Base-by-base conservation (phyloP, 1,284 basidiomycete species). In the Chondrostereum purpureum region DNA sequence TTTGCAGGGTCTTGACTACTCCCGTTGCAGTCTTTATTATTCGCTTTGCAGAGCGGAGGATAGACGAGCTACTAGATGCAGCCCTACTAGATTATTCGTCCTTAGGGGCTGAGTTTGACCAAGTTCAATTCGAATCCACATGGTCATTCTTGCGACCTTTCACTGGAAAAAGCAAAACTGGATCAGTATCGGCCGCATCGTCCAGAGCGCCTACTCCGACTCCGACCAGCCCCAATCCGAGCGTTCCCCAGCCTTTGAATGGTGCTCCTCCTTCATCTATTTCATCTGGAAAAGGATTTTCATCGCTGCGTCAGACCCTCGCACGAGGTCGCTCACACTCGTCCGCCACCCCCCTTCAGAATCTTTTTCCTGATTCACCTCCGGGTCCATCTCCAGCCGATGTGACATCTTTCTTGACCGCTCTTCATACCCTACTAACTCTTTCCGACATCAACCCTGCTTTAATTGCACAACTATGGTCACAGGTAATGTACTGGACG, bases 401-500 rank as follows among this genome's bases (percentile, higher is more conserved):
- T 40, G 66, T 98, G 48, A 88, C 84, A 14, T 75, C 84, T 1
- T 85, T 96, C 56, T 75, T 99, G 37, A 89, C 90, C 1, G 87
- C 89, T n/a, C 73, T 96, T 2, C 83, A 98, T 49, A 83, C 88
- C 13, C 67, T 98, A 22, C 72, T 99, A 10, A 81, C 84, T 39
- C 69, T 93, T 16, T 92, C 94, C 51, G 88, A 95, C 50, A 79
- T 98, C 53, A 97, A 98, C 58, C 94, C 95, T 8, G 85, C 80
- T 1, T 73, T 97, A 38, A 85, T 87, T 48, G 83, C 88, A 12
- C 95, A 99, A 61, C 75, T 92, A 37, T 94, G 94, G 78, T 95
- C 92, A 1, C 95, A 99, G 66, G 82, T 96, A 14, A 83, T 94
- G 68, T 95, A 92, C 59, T 95, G 92, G 92, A 83, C 83, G 39